Percentiles rank a stretch among this genome's conserved stretches.
Evolutionary conservation across 2,329 filamentous ascomycete species (phyloP).

Genomic region (Thielaviopsis cerberus): DNA sequence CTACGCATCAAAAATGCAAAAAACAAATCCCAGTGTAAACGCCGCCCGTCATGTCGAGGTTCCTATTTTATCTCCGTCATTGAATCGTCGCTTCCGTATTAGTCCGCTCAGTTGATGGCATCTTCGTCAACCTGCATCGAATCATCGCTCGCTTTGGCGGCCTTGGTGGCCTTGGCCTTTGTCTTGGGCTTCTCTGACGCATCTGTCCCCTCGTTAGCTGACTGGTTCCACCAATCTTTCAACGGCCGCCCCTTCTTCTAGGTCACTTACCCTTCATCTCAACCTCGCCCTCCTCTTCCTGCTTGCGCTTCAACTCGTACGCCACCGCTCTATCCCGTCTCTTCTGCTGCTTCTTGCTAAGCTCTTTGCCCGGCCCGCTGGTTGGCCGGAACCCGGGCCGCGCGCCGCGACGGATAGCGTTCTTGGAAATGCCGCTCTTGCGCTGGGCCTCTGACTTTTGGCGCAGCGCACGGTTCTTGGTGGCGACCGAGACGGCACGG

Average conservation of each 20-base stretch:
- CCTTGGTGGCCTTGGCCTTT: background rate
- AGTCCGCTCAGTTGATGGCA: background rate
- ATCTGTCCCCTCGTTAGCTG: too few relatives aligned
- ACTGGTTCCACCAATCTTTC: background rate
- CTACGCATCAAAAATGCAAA: background rate
- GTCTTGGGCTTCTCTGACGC: background rate
- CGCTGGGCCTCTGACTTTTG: slow-evolving; percentile 24
- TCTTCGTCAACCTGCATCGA: slow-evolving; percentile 1
- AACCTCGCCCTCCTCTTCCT: slow-evolving; percentile 30
- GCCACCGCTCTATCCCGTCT: slow-evolving; percentile 37
- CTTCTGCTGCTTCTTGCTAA: slow-evolving; percentile 36
- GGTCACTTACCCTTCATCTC: slow-evolving; percentile 27
- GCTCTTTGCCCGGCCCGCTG: slow-evolving; percentile 31
- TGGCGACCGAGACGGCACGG: slow-evolving; percentile 28
- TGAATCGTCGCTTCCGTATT: background rate
- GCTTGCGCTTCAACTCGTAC: slow-evolving; percentile 33
- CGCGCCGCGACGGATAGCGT: slow-evolving; percentile 30
- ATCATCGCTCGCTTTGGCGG: background rate
- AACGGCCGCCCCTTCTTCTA: background rate
- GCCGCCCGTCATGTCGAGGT: background rate
- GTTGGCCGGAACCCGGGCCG: slow-evolving; percentile 34
- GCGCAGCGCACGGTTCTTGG: slow-evolving; percentile 25
- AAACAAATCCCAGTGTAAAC: background rate
- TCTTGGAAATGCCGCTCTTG: slow-evolving; percentile 23
- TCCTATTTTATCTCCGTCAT: background rate